Percentiles rank a stretch among this genome's conserved stretches.
These are phyloP conservation scores for Geotrichum bryndzae DNA, from an alignment of 1,139 yeast genomes.

Conservation along the genomic window DNA sequence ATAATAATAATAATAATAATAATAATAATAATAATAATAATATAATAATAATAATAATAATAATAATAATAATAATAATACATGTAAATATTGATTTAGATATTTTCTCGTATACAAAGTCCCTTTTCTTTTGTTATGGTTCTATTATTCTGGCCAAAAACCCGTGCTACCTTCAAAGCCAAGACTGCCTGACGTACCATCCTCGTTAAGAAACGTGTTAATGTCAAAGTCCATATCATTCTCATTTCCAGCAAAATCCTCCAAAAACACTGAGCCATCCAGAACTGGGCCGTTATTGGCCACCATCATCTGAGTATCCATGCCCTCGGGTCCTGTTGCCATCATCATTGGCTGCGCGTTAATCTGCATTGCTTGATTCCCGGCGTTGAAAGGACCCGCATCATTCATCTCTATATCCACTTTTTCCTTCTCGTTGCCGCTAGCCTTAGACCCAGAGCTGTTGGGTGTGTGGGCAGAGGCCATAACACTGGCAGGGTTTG, in stretches of 20 bases:
- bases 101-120: no score
- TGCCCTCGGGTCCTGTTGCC: not conserved
- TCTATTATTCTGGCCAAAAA: not conserved
- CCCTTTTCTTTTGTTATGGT: no score
- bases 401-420: not conserved
- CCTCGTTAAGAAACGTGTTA: conserved; percentile 34
- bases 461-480: not conserved
- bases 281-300: conserved; percentile 19
- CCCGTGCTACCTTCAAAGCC: conserved; percentile 24
- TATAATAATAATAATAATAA: no score
- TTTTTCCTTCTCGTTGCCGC: not conserved
- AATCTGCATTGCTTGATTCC: not conserved
- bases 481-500: not conserved
- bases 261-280: conserved; percentile 29
- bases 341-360: not conserved
- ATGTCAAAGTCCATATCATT: conserved; percentile 31
- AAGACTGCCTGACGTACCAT: conserved; percentile 19
- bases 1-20: no score
- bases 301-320: not conserved
- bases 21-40: no score
- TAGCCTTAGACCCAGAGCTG: not conserved
- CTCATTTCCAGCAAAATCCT: conserved; percentile 29
- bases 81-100: no score
- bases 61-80: no score
- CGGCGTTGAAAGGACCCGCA: not conserved